These are phyloP conservation scores for Aspergillus sp. DNA, from an alignment of 2,329 filamentous ascomycete genomes.

Conservation along the genomic window DNA sequence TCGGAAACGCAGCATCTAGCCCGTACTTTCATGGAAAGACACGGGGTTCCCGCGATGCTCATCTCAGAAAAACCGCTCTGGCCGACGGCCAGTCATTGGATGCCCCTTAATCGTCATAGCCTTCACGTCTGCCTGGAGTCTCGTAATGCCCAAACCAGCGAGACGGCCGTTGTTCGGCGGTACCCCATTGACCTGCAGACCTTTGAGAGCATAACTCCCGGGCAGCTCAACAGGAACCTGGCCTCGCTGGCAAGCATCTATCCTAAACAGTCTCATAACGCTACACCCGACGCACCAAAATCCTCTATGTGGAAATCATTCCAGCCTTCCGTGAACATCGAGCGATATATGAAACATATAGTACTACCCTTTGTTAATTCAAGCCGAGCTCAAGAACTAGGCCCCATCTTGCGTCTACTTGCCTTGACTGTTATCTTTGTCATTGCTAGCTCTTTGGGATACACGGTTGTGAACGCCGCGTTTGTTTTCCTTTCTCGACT, in stretches of 20 bases:
- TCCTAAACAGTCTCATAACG: constrained; percentile 17
- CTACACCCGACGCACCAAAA: constrained; percentile 8
- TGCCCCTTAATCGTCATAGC: constrained; percentile 33
- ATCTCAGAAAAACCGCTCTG: constrained; percentile 39
- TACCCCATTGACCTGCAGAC: constrained; percentile 41
- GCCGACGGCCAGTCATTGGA: constrained; percentile 25
- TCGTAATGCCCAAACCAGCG: constrained; percentile 25
- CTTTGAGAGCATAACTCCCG: constrained; percentile 40
- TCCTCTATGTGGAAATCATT: constrained; percentile 7
- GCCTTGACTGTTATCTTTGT: constrained; percentile 20
- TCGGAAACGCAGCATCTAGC: constrained; percentile 26
- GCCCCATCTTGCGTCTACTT: constrained; percentile 21
- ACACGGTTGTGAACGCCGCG: constrained; percentile 19
- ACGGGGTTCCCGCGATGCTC: constrained; percentile 37
- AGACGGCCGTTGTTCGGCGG: constrained; percentile 26
- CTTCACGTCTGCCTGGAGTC: constrained; percentile 39
- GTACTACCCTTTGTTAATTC: constrained; percentile 17
- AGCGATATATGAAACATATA: constrained; percentile 19
- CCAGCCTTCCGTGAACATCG: constrained; percentile 7
- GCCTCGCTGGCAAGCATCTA: constrained; percentile 33
- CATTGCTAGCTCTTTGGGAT: constrained; percentile 24
- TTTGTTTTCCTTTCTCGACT: constrained; percentile 18
- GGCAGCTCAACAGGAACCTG: constrained; percentile 41
- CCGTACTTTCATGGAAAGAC: constrained; percentile 35
- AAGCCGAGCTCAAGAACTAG: constrained; percentile 13